A percentile compares a stretch with the other conserved stretches of the same genome.
Evolutionary conservation across 805 yeast species (phyloP).

Genomic region (Blastobotrys peoriensis): DNA sequence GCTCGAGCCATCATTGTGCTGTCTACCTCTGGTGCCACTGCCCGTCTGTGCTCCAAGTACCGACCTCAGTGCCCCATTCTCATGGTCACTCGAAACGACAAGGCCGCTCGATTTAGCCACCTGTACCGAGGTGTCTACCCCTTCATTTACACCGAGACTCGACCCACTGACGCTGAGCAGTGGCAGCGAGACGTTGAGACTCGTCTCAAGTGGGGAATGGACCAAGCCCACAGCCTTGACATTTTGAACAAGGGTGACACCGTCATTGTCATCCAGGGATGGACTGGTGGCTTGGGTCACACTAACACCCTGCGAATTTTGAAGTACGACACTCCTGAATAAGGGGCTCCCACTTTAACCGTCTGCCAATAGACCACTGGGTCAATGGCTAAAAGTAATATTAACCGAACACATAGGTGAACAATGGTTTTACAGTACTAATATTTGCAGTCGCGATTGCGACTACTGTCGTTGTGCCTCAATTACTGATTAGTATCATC

Average conservation of each 20-base stretch:
- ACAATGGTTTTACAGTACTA: slow-evolving; percentile 1
- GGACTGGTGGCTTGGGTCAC: slow-evolving; percentile 98
- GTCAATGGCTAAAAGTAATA: no score
- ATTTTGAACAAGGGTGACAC: slow-evolving; percentile 82
- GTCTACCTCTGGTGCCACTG: slow-evolving; percentile 91
- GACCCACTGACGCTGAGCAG: slow-evolving; percentile 51
- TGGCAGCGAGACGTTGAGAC: slow-evolving; percentile 97
- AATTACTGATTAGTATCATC: no score
- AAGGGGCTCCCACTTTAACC: no score
- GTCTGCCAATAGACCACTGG: no score
- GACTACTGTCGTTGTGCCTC: neutral
- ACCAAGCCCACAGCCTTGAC: slow-evolving; percentile 81
- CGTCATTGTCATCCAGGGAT: slow-evolving; percentile 94
- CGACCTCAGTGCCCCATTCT: slow-evolving; percentile 96
- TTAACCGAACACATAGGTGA: neutral
- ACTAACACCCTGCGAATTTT: slow-evolving; percentile 96
- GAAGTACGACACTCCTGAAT: slow-evolving; percentile 40
- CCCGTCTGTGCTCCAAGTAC: slow-evolving; percentile 94
- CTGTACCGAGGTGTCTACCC: slow-evolving; percentile 99
- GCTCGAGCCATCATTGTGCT: slow-evolving; percentile 96
- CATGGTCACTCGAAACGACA: slow-evolving; percentile 94
- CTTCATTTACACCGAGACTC: slow-evolving; percentile 66
- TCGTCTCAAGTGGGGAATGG: slow-evolving; percentile 89
- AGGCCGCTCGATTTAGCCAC: slow-evolving; percentile 93
- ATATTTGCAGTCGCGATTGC: slow-evolving; percentile 1